These are phyloP conservation scores for Botrytis tulipae DNA, from an alignment of 2,329 filamentous ascomycete genomes.

Conservation along the genomic window DNA sequence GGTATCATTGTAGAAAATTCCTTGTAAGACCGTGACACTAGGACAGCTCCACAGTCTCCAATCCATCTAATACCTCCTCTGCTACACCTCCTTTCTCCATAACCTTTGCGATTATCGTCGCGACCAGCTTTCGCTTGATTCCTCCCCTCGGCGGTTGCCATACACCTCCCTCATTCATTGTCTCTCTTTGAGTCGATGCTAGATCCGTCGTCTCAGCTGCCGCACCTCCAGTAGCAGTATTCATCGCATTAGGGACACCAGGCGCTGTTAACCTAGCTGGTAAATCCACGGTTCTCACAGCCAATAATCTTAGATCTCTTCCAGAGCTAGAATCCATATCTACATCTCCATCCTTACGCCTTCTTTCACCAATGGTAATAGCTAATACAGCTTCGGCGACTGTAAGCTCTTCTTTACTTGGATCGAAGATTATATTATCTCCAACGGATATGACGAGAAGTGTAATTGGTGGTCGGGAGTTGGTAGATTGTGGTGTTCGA, in stretches of 20 bases:
- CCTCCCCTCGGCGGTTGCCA: conserved; percentile 87
- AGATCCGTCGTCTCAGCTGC: conserved; percentile 43
- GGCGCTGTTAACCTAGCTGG: conserved; percentile 71
- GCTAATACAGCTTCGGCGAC: conserved; percentile 89
- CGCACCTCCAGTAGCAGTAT: conserved; percentile 50
- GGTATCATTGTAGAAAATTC: conserved; percentile 23
- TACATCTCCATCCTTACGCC: conserved; percentile 38
- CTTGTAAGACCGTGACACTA: conserved; percentile 39
- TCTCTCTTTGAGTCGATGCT: conserved; percentile 47
- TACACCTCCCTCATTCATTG: conserved; percentile 65
- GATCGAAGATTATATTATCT: conserved; percentile 91
- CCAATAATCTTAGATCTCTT: conserved; percentile 57
- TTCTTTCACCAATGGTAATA: conserved; percentile 66
- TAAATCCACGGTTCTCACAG: conserved; percentile 71
- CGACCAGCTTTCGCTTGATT: conserved; percentile 70
- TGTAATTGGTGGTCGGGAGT: conserved; percentile 74
- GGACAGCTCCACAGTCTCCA: conserved; percentile 71
- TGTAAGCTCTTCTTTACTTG: conserved; percentile 83
- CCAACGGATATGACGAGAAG: conserved; percentile 85
- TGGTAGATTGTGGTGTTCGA: conserved; percentile 29
- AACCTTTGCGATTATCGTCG: conserved; percentile 73
- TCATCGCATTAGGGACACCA: conserved; percentile 63
- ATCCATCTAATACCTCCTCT: conserved; percentile 78
- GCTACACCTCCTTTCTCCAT: conserved; percentile 76
- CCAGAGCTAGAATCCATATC: conserved; percentile 42